Conservation (phyloP, 1,284 basidiomycete species). For the Pascua sp. region DNA sequence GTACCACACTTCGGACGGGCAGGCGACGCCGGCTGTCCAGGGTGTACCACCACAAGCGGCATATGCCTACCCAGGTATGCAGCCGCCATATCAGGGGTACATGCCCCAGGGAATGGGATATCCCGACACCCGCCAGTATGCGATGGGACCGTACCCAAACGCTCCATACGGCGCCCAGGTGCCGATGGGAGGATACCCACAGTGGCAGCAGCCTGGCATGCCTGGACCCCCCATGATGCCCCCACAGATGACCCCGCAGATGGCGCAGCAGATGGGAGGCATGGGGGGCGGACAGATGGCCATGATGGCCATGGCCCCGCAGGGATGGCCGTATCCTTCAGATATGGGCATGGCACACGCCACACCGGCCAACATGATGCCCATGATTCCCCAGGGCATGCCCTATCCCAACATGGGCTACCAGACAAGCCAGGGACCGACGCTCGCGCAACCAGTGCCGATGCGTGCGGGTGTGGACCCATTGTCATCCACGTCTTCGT, state of each 20-base stretch:
- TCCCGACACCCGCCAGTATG: slow-evolving; percentile 3
- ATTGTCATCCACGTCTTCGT: slow-evolving; percentile 39
- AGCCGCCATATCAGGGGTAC: slow-evolving; percentile 12
- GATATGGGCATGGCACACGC: slow-evolving; percentile 18
- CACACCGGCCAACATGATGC: slow-evolving; percentile 24
- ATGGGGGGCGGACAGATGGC: slow-evolving; percentile 5
- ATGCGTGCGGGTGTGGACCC: slow-evolving; percentile 34
- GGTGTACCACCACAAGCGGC: slow-evolving; percentile 3
- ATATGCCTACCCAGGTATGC: slow-evolving; percentile 5
- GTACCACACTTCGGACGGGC: slow-evolving; percentile 24
- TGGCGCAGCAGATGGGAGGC: neutral
- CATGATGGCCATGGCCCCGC: slow-evolving; percentile 9
- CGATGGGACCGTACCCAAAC: slow-evolving; percentile 5
- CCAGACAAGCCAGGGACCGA: neutral
- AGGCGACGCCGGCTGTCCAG: neutral
- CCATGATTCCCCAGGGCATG: slow-evolving; percentile 39
- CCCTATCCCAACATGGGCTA: slow-evolving; percentile 20
- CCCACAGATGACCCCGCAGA: neutral
- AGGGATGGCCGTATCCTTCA: slow-evolving; percentile 19
- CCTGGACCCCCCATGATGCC: slow-evolving; percentile 4
- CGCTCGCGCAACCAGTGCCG: slow-evolving; percentile 37
- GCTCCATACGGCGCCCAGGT: slow-evolving; percentile 10
- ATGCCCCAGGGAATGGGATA: slow-evolving; percentile 10
- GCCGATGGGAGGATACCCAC: slow-evolving; percentile 7
- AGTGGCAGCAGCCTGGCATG: slow-evolving; percentile 12